These are phyloP conservation scores for Harringtonia aguacate DNA, from an alignment of 2,329 filamentous ascomycete genomes.

Conservation along the genomic window DNA sequence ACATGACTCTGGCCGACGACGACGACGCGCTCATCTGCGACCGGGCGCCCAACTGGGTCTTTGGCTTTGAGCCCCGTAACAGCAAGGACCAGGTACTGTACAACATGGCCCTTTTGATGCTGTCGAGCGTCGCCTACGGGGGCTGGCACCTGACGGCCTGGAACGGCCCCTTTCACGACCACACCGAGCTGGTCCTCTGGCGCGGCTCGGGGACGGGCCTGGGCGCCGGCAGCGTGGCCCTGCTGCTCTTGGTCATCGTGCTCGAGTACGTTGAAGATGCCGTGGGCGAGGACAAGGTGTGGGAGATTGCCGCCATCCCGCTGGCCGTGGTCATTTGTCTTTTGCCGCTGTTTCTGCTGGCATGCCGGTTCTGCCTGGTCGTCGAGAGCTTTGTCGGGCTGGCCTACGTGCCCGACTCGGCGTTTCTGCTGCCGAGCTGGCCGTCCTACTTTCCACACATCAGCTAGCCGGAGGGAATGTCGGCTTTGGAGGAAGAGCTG, in stretches of 20 bases:
- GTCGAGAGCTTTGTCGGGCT: slow-evolving; percentile 1
- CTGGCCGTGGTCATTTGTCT: neutral
- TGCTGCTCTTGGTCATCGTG: neutral
- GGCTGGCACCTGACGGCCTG: neutral
- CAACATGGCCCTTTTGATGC: neutral
- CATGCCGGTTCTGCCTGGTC: neutral
- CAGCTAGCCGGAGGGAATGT: no score
- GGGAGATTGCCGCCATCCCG: no score
- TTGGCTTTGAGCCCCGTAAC: neutral
- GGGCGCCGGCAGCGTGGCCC: neutral
- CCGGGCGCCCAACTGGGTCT: neutral
- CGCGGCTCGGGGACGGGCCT: neutral
- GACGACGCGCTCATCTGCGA: neutral
- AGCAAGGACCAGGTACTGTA: neutral
- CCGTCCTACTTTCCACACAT: slow-evolving; percentile 1
- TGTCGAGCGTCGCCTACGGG: neutral
- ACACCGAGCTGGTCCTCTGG: neutral
- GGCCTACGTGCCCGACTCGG: neutral
- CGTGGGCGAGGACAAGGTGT: no score
- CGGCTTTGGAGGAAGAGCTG: no score
- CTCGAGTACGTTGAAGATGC: neutral
- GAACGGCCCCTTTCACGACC: neutral
- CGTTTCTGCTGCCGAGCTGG: neutral
- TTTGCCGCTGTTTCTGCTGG: neutral
- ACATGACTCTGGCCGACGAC: no score